These are phyloP conservation scores for Rhizophagus sp. DNA, from an alignment of 192 early-diverging fungal genomes.

Conservation along the genomic window DNA sequence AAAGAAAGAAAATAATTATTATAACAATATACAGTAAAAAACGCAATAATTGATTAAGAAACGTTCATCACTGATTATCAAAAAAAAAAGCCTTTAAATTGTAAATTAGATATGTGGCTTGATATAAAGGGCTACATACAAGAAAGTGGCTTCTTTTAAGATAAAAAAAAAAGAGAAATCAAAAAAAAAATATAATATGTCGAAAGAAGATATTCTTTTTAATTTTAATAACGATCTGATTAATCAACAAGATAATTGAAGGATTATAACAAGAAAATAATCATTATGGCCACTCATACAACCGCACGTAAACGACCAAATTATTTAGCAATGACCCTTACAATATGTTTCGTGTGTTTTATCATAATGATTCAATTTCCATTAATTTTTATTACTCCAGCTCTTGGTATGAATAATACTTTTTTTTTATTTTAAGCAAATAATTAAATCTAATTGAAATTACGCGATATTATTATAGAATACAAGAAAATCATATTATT, in stretches of 20 bases:
- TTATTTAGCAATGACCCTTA: background rate
- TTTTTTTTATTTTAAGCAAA: background rate
- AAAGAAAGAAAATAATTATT: too few species aligned
- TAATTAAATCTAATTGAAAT: background rate
- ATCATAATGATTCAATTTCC: background rate
- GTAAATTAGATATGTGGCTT: too few species aligned
- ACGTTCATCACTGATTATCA: too few species aligned
- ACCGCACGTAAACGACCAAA: background rate
- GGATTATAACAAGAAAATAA: background rate
- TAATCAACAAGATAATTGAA: background rate
- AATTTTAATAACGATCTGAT: too few species aligned
- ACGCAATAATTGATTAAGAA: too few species aligned
- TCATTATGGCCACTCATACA: background rate
- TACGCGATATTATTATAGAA: background rate
- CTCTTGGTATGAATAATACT: background rate
- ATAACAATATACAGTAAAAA: too few species aligned
- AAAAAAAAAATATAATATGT: too few species aligned
- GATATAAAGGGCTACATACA: too few species aligned
- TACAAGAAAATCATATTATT: background rate
- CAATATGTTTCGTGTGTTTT: background rate
- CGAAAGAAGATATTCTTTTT: too few species aligned
- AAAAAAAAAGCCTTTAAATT: too few species aligned
- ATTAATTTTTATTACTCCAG: background rate
- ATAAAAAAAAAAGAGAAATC: too few species aligned
- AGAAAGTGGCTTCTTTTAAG: too few species aligned